These are phyloP conservation scores for Nothopassalora personata DNA, from an alignment of 2,329 filamentous ascomycete genomes.

Conservation along the genomic window DNA sequence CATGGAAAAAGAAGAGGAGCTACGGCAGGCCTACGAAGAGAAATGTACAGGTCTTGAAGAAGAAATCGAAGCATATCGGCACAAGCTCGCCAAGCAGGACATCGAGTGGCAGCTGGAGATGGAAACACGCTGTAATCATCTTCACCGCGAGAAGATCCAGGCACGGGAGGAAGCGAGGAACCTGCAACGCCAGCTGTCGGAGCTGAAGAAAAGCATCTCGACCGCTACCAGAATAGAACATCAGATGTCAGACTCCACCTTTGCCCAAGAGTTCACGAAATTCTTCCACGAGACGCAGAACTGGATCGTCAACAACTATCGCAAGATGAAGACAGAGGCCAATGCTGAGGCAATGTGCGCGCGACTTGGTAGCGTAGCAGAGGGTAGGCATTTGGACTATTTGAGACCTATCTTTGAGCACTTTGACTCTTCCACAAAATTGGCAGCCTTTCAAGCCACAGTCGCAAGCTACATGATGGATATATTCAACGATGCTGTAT, in stretches of 20 bases:
- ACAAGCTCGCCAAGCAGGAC: slow-evolving; percentile 11
- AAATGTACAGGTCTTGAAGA: slow-evolving; percentile 16
- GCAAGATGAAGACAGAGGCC: slow-evolving; percentile 52
- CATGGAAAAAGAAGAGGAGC: slow-evolving; percentile 18
- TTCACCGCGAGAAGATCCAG: slow-evolving; percentile 9
- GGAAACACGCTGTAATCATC: slow-evolving; percentile 5
- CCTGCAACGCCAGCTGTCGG: slow-evolving; percentile 53
- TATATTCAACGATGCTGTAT: slow-evolving; percentile 56
- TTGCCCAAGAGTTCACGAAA: slow-evolving; percentile 55
- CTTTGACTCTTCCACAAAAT: slow-evolving; percentile 51
- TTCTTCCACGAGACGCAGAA: slow-evolving; percentile 66
- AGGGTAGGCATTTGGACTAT: slow-evolving; percentile 18
- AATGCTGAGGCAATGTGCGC: slow-evolving; percentile 19
- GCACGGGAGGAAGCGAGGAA: slow-evolving; percentile 16
- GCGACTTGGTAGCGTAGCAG: slow-evolving; percentile 20
- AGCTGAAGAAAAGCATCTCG: slow-evolving; percentile 68
- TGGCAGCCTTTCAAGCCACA: slow-evolving; percentile 59
- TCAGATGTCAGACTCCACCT: slow-evolving; percentile 60
- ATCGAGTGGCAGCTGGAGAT: slow-evolving; percentile 12
- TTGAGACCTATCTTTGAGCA: slow-evolving; percentile 45
- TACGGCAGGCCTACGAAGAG: slow-evolving; percentile 21
- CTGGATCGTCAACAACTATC: slow-evolving; percentile 66
- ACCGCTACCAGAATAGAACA: slow-evolving; percentile 58
- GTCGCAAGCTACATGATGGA: slow-evolving; percentile 58
- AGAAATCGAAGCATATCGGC: slow-evolving; percentile 13